Conservation (phyloP, 2,329 filamentous ascomycete genomes). For the Aspergillus proliferans region DNA sequence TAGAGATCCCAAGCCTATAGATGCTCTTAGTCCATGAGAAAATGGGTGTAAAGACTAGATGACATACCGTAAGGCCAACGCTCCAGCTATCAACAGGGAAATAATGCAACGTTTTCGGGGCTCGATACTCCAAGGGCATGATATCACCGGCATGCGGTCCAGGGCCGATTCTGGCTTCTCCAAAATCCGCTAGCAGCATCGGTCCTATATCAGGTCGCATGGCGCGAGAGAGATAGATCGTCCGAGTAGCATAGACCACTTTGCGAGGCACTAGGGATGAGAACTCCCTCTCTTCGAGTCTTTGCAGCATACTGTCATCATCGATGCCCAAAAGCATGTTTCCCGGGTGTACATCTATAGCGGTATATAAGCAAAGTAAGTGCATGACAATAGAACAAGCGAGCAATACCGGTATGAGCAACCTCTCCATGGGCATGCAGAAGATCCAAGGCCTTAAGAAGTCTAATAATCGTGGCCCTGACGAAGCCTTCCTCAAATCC, state of each 20-base stretch:
- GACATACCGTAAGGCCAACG: conserved; percentile 25
- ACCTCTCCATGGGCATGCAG: conserved; percentile 21
- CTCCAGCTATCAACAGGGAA: conserved; percentile 30
- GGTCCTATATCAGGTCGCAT: conserved; percentile 22
- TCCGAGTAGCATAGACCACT: conserved; percentile 23
- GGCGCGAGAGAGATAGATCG: conserved; percentile 23
- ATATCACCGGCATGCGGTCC: conserved; percentile 19
- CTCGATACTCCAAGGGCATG: conserved; percentile 24
- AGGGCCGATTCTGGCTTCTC: conserved; percentile 23
- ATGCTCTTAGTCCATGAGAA: conserved; percentile 2
- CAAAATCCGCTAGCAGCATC: conserved; percentile 26
- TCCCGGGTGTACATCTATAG: conserved; percentile 21
- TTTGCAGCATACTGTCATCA: conserved; percentile 20
- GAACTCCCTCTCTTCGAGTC: conserved; percentile 24
- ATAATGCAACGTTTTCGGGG: conserved; percentile 26
- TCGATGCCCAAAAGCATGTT: conserved; percentile 27
- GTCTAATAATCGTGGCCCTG: conserved; percentile 15
- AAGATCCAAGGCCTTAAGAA: conserved; percentile 25
- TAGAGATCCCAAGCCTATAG: conserved; percentile 42
- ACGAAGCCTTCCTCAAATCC: too few species aligned
- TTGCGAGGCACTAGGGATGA: conserved; percentile 33
- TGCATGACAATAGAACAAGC: neutral
- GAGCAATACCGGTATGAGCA: conserved; percentile 23
- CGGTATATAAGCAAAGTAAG: neutral
- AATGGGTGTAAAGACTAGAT: conserved; percentile 3